These are phyloP conservation scores for Cylindrotheca closterium DNA, from an alignment of 108 stramenopile genomes.

Conservation along the genomic window DNA sequence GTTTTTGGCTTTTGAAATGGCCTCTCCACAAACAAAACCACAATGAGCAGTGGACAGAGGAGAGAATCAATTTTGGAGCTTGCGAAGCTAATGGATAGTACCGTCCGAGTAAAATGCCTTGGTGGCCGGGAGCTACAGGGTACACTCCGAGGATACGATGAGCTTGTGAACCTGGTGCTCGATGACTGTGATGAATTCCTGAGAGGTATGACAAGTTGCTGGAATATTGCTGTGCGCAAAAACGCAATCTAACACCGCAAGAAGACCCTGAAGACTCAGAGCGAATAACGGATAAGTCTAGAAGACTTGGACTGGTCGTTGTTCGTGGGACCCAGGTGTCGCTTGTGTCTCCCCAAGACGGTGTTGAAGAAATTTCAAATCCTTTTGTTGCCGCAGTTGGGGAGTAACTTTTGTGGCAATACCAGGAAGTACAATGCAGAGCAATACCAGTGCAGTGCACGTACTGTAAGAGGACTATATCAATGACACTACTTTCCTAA, in stretches of 20 bases:
- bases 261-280: conserved; percentile 68
- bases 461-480: no score
- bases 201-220: conserved; percentile 46
- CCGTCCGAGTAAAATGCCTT: conserved; percentile 79
- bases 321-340: conserved; percentile 86
- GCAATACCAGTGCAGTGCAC: no score
- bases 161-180: conserved; percentile 84
- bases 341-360: conserved; percentile 81
- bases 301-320: conserved; percentile 77
- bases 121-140: conserved; percentile 82
- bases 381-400: conserved; percentile 76
- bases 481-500: no score
- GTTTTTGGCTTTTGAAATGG: no score
- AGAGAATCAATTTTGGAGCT: conserved; percentile 85
- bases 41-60: conserved; percentile 43
- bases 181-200: conserved; percentile 87
- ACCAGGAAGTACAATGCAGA: no score
- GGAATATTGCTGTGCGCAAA: background rate
- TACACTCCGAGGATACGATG: conserved; percentile 79
- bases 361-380: conserved; percentile 89
- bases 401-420: no score
- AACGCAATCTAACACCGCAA: background rate
- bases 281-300: conserved; percentile 60
- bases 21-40: no score
- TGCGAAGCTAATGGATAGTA: conserved; percentile 74